Conservation (phyloP, 2,329 filamentous ascomycete genomes). For the Fusarium albidum region DNA sequence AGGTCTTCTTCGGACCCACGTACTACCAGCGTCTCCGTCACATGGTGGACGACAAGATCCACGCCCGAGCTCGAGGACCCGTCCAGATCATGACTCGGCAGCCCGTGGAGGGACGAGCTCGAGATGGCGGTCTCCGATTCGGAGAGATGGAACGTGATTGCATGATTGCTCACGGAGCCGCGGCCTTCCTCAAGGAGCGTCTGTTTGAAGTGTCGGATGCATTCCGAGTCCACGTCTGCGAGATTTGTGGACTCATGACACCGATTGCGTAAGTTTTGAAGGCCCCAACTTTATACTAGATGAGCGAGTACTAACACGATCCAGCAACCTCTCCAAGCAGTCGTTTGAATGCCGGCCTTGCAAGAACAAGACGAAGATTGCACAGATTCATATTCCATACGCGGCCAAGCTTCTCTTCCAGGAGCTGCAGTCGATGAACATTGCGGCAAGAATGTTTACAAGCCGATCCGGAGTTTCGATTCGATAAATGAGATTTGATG, state of each 20-base stretch:
- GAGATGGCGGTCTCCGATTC: slow-evolving; percentile 89
- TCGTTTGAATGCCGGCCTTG: slow-evolving; percentile 97
- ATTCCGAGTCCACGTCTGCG: slow-evolving; percentile 97
- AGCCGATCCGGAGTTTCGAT: slow-evolving; percentile 79
- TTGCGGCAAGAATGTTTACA: slow-evolving; percentile 96
- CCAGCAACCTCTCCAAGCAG: slow-evolving; percentile 89
- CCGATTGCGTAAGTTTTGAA: slow-evolving; percentile 95
- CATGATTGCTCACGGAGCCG: slow-evolving; percentile 95
- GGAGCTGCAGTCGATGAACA: slow-evolving; percentile 98
- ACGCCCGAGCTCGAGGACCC: slow-evolving; percentile 90
- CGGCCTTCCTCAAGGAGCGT: slow-evolving; percentile 95
- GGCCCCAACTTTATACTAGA: neutral
- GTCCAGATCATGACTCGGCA: slow-evolving; percentile 92
- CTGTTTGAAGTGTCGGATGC: slow-evolving; percentile 98
- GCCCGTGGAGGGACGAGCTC: slow-evolving; percentile 92
- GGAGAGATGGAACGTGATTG: slow-evolving; percentile 99
- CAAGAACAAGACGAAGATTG: slow-evolving; percentile 99
- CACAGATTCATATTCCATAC: slow-evolving; percentile 97
- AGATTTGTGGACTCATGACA: slow-evolving; percentile 98
- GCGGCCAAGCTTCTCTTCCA: slow-evolving; percentile 98
- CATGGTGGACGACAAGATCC: slow-evolving; percentile 99
- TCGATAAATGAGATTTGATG: slow-evolving; percentile 56
- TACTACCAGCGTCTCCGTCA: slow-evolving; percentile 99
- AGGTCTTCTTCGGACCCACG: slow-evolving; percentile 98
- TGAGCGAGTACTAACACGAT: slow-evolving; percentile 44